Percentiles rank a stretch among this genome's conserved stretches.
phyloP scores from a whole-genome alignment of 169 alveolate species.

The Blepharisma undulans region DNA sequence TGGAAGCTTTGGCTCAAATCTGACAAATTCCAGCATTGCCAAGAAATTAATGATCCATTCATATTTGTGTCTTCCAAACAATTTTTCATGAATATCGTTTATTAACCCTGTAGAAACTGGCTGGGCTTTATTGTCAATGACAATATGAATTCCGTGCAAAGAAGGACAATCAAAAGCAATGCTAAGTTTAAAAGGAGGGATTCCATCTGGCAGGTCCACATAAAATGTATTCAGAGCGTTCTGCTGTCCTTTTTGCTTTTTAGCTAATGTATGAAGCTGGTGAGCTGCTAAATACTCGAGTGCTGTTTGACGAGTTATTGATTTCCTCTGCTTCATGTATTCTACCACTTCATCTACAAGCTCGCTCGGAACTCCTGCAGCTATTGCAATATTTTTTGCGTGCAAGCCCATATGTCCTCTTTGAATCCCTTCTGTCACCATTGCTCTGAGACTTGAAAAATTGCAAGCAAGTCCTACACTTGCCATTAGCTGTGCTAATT shows the following conservation, averaged over 20 bases:
- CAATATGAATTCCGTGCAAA: slow-evolving; percentile 10
- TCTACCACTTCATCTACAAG: slow-evolving; percentile 80
- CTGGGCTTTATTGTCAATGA: background rate
- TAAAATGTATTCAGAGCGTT: background rate
- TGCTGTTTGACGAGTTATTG: slow-evolving; percentile 72
- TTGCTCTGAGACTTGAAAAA: slow-evolving; percentile 85
- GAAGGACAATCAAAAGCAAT: slow-evolving; percentile 24
- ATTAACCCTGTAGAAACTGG: background rate
- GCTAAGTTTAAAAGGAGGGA: slow-evolving; percentile 28
- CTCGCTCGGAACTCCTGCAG: slow-evolving; percentile 84
- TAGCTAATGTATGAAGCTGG: slow-evolving; percentile 24
- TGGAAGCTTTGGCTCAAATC: background rate
- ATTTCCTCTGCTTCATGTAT: slow-evolving; percentile 80
- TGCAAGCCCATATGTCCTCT: slow-evolving; percentile 88
- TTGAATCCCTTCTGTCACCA: slow-evolving; percentile 84
- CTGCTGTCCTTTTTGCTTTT: background rate
- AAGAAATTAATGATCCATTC: background rate
- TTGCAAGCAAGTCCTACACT: slow-evolving; percentile 85
- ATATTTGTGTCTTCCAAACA: background rate
- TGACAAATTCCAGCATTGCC: background rate
- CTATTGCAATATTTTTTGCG: slow-evolving; percentile 84
- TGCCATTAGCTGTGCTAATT: slow-evolving; percentile 71
- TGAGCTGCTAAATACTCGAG: slow-evolving; percentile 73
- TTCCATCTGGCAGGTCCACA: background rate
- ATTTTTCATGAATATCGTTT: background rate